Evolutionary conservation across 495 filamentous ascomycete genomes (phyloP), one percentile per base, ranked within the genome.

Genomic region (Platismatia glauca): DNA sequence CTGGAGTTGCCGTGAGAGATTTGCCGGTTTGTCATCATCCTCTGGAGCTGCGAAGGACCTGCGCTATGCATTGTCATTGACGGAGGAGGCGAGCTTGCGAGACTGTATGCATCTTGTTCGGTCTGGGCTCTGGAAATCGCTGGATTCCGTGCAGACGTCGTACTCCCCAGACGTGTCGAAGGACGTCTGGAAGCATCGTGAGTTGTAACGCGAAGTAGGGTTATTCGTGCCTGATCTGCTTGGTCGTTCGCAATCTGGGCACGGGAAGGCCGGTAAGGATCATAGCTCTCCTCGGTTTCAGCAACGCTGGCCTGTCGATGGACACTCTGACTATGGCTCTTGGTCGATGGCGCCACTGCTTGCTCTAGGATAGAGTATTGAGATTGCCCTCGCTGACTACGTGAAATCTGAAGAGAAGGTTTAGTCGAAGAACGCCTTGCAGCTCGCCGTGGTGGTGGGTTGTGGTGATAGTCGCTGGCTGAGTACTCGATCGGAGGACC

Each of bases 381-480:
- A 7, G 89, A 91, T 37, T 83, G 80, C 18, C 77, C 75, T 61
- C 79, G 78, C 27, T 76, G 74, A 18, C 29, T 73, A 12, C n/a
- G 33, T 27, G 65, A 39, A 70, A 61, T 46, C 77, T 73, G 5
- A 72, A 77, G 61, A 80, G 82, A 65, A 27, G 79, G 70, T 58
- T 80, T 77, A 20, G 79, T 82, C 16, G 79, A 79, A 43, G 69
- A 64, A 16, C 37, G 57, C 56, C 43, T 37, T 44, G 70, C 59
- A 29, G 70, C 67, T 64, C 69, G 58, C 48, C 62, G 72, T 44
- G 66, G 65, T 35, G 74, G 22, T 79, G 79, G 59, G 82, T 85
- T 61, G 69, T 95, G 88, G 66, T 96, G 89, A 67, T 91, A 90
- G 71, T 97, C 92, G 72, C 90, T 94, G 22, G 87, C 78, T 2